Conservation (phyloP, 2,329 filamentous ascomycete species). For the Neonectria neomacrospora region DNA sequence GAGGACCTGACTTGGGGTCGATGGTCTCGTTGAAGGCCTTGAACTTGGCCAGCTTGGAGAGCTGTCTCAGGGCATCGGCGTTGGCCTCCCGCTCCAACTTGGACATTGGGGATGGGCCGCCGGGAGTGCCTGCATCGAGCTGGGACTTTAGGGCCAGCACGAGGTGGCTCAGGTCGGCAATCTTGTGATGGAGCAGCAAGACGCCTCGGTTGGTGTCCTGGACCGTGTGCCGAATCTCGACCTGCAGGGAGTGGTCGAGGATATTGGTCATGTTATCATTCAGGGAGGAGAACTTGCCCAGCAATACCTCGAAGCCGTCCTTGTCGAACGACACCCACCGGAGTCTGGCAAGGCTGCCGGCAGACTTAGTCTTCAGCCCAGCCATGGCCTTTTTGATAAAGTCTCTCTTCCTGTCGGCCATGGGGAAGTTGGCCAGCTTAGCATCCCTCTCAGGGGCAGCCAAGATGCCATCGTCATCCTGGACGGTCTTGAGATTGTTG, state of each 20-base stretch:
- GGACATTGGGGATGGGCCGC: constrained; percentile 47
- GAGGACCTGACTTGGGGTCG: constrained; percentile 48
- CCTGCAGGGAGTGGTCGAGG: constrained; percentile 58
- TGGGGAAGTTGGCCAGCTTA: constrained; percentile 56
- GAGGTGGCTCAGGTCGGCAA: constrained; percentile 57
- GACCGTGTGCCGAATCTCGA: constrained; percentile 59
- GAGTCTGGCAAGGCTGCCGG: constrained; percentile 50
- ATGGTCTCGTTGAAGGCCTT: constrained; percentile 63
- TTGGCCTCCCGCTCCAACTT: constrained; percentile 52
- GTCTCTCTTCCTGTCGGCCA: constrained; percentile 53
- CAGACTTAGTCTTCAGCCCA: constrained; percentile 51
- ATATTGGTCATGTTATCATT: constrained; percentile 62
- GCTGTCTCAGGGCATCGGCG: constrained; percentile 52
- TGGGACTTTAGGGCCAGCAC: constrained; percentile 59
- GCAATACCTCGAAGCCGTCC: constrained; percentile 56
- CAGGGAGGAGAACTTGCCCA: constrained; percentile 56
- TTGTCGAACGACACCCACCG: constrained; percentile 60
- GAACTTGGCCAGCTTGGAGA: constrained; percentile 60
- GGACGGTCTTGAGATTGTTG: constrained; percentile 48
- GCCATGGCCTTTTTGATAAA: constrained; percentile 59
- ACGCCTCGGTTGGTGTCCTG: constrained; percentile 61
- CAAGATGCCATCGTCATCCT: constrained; percentile 50
- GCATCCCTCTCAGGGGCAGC: constrained; percentile 57
- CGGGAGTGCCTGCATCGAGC: constrained; percentile 47
- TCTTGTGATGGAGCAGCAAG: constrained; percentile 58